Conservation (phyloP, 2,329 filamentous ascomycete genomes). For the Aspergillus sp. region DNA sequence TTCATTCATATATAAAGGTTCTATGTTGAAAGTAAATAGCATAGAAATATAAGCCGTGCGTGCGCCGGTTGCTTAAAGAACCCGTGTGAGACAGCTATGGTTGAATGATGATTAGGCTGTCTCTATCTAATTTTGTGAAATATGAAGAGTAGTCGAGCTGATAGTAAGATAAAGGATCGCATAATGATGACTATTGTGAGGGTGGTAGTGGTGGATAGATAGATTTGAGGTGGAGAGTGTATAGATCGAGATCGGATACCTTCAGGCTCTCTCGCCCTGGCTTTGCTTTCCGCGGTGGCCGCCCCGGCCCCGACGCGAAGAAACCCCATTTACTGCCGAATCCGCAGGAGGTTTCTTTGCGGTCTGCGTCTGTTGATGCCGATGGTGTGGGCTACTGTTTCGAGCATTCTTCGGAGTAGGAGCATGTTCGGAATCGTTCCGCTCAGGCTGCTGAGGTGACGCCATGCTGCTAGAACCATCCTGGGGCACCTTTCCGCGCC, state of each 20-base stretch:
- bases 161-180: not conserved
- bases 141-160: not conserved
- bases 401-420: not conserved
- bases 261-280: slow-evolving; percentile 11
- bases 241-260: not conserved
- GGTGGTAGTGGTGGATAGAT: not conserved
- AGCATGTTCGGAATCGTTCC: slow-evolving; percentile 1
- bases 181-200: not conserved
- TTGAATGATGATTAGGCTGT: not conserved
- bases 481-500: slow-evolving; percentile 14
- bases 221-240: not conserved
- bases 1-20: not conserved
- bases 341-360: slow-evolving; percentile 15
- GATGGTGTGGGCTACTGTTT: slow-evolving; percentile 7
- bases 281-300: slow-evolving; percentile 18
- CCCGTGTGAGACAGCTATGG: not conserved
- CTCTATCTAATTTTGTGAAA: not conserved
- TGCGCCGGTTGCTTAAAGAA: not conserved
- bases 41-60: not conserved
- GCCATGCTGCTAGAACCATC: not conserved
- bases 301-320: slow-evolving; percentile 23
- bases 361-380: not conserved
- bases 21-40: not conserved
- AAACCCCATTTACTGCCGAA: slow-evolving; percentile 1
- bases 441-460: slow-evolving; percentile 14